Percentiles rank a stretch among this genome's conserved stretches.
Conservation (phyloP, 345 rosid genomes). For the Garcia nutans region DNA sequence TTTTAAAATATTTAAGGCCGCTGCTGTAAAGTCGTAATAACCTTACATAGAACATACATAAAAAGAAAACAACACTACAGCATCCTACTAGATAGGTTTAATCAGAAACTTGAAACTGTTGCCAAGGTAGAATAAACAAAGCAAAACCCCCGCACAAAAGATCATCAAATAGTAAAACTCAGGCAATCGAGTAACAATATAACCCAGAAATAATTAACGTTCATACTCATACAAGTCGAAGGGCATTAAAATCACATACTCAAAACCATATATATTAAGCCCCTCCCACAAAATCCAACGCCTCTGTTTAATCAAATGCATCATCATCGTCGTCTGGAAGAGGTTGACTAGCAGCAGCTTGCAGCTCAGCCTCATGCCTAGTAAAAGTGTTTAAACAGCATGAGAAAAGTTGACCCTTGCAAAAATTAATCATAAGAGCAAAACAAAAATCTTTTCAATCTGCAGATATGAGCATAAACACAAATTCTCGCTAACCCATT, state of each 20-base stretch:
- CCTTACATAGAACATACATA: too few relatives aligned
- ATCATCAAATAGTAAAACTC: conserved; percentile 10
- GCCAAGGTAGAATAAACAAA: not conserved
- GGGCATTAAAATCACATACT: conserved; percentile 18
- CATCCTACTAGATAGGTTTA: not conserved
- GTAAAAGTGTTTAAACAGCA: not conserved
- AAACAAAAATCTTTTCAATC: too few relatives aligned
- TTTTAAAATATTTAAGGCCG: too few relatives aligned
- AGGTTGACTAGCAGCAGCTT: conserved; percentile 69
- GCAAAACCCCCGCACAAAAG: conserved; percentile 9
- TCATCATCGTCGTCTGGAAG: conserved; percentile 77
- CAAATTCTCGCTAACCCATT: too few relatives aligned
- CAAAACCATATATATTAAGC: conserved; percentile 2
- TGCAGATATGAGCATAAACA: too few relatives aligned
- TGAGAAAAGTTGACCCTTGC: not conserved
- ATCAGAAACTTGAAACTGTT: not conserved
- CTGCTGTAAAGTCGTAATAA: too few relatives aligned
- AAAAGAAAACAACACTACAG: too few relatives aligned
- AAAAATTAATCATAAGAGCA: too few relatives aligned
- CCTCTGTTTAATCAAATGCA: conserved; percentile 46
- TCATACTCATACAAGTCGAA: conserved; percentile 7
- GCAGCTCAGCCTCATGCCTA: conserved; percentile 84
- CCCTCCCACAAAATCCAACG: not conserved
- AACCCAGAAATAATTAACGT: conserved; percentile 14
- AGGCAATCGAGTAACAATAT: conserved; percentile 5